phyloP scores from a whole-genome alignment of 208 protist genomes.

The Leishmania braziliensis region DNA sequence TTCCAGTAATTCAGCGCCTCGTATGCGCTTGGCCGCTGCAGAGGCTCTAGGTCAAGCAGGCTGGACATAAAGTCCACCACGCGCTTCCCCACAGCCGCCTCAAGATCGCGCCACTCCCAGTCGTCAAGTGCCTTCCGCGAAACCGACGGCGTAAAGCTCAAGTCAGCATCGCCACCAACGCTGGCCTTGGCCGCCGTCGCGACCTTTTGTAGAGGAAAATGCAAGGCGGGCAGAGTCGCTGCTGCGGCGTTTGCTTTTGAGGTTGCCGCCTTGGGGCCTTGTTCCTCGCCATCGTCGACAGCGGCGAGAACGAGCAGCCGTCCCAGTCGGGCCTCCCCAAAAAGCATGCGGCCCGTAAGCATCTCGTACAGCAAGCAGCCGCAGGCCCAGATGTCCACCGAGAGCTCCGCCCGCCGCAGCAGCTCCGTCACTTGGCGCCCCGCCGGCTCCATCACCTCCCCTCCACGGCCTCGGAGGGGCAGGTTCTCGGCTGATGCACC shows the following conservation, averaged over 20 bases:
- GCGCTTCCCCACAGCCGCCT: constrained; percentile 38
- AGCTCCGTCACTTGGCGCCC: constrained; percentile 28
- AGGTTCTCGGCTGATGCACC: constrained; percentile 2
- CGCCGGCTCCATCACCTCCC: constrained; percentile 16
- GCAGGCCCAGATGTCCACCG: constrained; percentile 83
- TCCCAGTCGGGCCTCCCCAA: constrained; percentile 68
- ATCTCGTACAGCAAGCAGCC: constrained; percentile 87
- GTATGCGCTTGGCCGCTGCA: constrained; percentile 60
- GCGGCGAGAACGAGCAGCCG: constrained; percentile 54
- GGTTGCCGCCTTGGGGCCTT: not conserved
- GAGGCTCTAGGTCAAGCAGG: constrained; percentile 64
- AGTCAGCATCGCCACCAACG: not conserved
- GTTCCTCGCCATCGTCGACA: not conserved
- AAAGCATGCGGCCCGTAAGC: constrained; percentile 81
- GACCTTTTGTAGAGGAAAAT: not conserved
- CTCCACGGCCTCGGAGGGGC: constrained; percentile 7
- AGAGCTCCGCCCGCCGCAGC: constrained; percentile 57
- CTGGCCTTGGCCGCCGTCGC: not conserved
- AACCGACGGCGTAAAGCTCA: not conserved
- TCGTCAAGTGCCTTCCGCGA: constrained; percentile 47
- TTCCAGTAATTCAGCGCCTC: constrained; percentile 66
- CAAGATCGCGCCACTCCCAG: constrained; percentile 49
- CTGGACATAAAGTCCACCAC: constrained; percentile 60
- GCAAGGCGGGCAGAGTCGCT: not conserved
- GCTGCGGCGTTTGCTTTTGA: constrained; percentile 1